These are phyloP conservation scores for Aspergillus ibericus DNA, from an alignment of 2,329 filamentous ascomycete genomes.

Conservation along the genomic window DNA sequence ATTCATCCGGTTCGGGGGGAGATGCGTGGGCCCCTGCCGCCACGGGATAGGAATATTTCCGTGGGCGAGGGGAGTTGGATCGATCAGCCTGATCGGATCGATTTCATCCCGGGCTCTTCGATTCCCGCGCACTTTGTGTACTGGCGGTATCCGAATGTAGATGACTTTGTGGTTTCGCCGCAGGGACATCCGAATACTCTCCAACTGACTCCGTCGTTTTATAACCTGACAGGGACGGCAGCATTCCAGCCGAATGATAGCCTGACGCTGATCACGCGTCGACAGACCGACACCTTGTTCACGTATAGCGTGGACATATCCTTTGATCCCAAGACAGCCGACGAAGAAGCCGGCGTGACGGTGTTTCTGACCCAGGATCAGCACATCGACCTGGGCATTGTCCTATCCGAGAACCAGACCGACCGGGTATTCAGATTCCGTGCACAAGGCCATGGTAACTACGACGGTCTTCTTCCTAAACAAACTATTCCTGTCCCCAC, in stretches of 20 bases:
- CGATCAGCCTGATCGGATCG: conserved; percentile 45
- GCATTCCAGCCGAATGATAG: conserved; percentile 7
- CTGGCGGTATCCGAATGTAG: conserved; percentile 53
- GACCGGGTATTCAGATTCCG: background rate
- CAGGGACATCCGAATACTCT: conserved; percentile 46
- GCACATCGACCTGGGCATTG: conserved; percentile 21
- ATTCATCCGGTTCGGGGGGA: conserved; percentile 15
- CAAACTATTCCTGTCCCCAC: background rate
- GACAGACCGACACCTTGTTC: conserved; percentile 22
- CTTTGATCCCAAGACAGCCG: background rate
- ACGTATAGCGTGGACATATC: conserved; percentile 15
- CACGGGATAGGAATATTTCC: conserved; percentile 9
- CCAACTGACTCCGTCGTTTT: conserved; percentile 48
- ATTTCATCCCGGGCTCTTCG: conserved; percentile 46
- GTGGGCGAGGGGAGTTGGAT: conserved; percentile 34
- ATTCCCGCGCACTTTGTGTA: conserved; percentile 58
- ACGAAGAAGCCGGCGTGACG: conserved; percentile 19
- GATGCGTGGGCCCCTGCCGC: conserved; percentile 16
- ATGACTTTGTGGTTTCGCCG: conserved; percentile 50
- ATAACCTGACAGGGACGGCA: conserved; percentile 57
- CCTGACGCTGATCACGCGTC: conserved; percentile 12
- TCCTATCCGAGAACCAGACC: background rate
- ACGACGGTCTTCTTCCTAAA: background rate
- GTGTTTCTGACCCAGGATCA: conserved; percentile 21
- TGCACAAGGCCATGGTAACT: background rate